Evolutionary conservation across 805 yeast species (phyloP).

Genomic region (Starmerella kuoi): DNA sequence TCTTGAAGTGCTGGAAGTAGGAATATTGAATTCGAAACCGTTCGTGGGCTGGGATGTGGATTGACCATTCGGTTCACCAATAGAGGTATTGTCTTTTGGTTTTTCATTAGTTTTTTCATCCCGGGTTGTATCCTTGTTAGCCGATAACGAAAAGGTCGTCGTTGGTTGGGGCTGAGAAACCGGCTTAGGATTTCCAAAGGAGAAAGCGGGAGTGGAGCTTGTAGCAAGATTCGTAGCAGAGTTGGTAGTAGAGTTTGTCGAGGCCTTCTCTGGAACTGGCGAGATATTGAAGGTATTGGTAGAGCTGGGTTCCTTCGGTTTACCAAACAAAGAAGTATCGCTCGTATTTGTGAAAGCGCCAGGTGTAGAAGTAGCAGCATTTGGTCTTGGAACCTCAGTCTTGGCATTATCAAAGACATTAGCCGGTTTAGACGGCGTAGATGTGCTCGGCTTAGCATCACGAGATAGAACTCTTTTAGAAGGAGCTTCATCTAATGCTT

Average conservation of each 20-base stretch:
- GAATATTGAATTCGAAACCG: constrained; percentile 10
- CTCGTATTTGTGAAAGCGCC: too few species aligned
- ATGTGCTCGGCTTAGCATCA: background rate
- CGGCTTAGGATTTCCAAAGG: background rate
- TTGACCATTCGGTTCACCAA: background rate
- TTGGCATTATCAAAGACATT: too few species aligned
- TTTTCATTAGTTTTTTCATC: background rate
- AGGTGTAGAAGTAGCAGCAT: background rate
- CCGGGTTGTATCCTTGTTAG: background rate
- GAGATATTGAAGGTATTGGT: background rate
- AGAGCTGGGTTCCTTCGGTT: background rate
- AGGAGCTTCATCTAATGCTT: constrained; percentile 1
- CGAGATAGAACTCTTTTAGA: background rate
- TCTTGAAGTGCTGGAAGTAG: constrained; percentile 4
- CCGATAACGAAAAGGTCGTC: background rate
- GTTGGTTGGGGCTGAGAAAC: background rate
- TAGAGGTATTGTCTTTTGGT: background rate
- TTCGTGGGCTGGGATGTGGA: background rate
- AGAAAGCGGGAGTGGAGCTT: background rate
- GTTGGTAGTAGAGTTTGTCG: background rate
- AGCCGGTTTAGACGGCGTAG: background rate
- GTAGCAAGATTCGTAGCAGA: background rate
- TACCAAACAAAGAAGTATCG: background rate
- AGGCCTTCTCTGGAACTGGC: background rate
- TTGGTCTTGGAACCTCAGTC: too few species aligned